These are phyloP conservation scores for Murraya paniculata DNA, from an alignment of 345 rosid genomes.

Conservation along the genomic window DNA sequence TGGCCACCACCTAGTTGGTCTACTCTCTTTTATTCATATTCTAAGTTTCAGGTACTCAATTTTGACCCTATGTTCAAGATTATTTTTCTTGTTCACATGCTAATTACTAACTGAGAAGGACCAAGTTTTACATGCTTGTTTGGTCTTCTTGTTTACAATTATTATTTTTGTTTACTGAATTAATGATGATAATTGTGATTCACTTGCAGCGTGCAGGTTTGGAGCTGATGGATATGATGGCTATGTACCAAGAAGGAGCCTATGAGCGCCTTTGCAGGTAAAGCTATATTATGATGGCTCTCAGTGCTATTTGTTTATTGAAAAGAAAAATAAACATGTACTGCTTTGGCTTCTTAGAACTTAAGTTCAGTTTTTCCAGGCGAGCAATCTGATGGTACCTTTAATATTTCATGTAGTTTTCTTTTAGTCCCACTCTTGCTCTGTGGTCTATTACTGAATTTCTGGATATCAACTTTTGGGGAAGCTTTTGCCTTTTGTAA, in stretches of 20 bases:
- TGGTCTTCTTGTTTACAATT: not conserved
- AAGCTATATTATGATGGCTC: not conserved
- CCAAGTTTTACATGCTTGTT: not conserved
- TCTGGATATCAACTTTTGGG: not conserved
- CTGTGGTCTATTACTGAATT: not conserved
- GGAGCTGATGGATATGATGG: slow-evolving; percentile 99
- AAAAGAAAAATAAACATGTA: not conserved
- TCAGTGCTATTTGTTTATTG: not conserved
- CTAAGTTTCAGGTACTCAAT: not conserved
- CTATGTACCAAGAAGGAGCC: slow-evolving; percentile 98
- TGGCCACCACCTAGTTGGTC: not conserved
- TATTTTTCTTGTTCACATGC: not conserved
- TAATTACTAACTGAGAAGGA: not conserved
- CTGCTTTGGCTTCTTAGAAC: not conserved
- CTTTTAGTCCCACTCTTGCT: not conserved
- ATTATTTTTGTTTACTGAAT: not conserved
- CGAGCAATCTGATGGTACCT: not conserved
- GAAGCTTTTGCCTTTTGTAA: not conserved
- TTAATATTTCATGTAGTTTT: not conserved
- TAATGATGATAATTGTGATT: slow-evolving; percentile 7
- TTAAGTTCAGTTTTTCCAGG: not conserved
- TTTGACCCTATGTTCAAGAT: not conserved
- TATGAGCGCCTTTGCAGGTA: slow-evolving; percentile 98
- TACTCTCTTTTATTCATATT: not conserved
- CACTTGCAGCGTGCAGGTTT: slow-evolving; percentile 89